Evolutionary conservation across 768 basidiomycete genomes (phyloP).

Genomic region (Amanita fuliginea): DNA sequence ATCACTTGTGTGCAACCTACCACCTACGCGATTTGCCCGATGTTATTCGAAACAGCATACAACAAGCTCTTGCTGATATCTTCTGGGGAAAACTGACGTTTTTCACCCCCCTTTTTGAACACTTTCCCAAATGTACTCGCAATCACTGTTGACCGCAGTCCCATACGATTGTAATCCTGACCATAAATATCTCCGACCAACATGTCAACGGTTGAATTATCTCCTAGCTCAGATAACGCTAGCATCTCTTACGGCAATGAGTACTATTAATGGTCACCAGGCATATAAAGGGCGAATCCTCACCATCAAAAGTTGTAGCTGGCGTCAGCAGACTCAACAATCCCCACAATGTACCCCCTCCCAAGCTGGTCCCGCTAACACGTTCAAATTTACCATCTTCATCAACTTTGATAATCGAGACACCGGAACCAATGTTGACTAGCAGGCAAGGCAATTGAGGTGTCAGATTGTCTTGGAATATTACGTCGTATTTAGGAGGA

Average conservation of each 20-base stretch:
- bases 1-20: neutral
- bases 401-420: slow-evolving; percentile 95
- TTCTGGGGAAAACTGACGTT: slow-evolving; percentile 73
- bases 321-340: slow-evolving; percentile 90
- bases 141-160: slow-evolving; percentile 95
- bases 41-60: slow-evolving; percentile 97
- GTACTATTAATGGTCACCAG: slow-evolving; percentile 4
- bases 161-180: slow-evolving; percentile 91
- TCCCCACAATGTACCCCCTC: slow-evolving; percentile 97
- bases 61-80: slow-evolving; percentile 92
- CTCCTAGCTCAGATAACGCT: slow-evolving; percentile 83
- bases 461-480: slow-evolving; percentile 73
- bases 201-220: slow-evolving; percentile 95
- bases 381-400: slow-evolving; percentile 93
- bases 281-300: slow-evolving; percentile 19
- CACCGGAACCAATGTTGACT: slow-evolving; percentile 97
- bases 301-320: slow-evolving; percentile 92
- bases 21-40: slow-evolving; percentile 98
- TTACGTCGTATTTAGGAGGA: slow-evolving; percentile 81
- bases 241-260: slow-evolving; percentile 71
- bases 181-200: slow-evolving; percentile 99
- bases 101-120: slow-evolving; percentile 80
- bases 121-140: slow-evolving; percentile 99
- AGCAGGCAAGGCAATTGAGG: slow-evolving; percentile 92
- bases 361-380: slow-evolving; percentile 92